Evolutionary conservation across 441 rosid genomes (phyloP).

Genomic region (Gossypium aridum): DNA sequence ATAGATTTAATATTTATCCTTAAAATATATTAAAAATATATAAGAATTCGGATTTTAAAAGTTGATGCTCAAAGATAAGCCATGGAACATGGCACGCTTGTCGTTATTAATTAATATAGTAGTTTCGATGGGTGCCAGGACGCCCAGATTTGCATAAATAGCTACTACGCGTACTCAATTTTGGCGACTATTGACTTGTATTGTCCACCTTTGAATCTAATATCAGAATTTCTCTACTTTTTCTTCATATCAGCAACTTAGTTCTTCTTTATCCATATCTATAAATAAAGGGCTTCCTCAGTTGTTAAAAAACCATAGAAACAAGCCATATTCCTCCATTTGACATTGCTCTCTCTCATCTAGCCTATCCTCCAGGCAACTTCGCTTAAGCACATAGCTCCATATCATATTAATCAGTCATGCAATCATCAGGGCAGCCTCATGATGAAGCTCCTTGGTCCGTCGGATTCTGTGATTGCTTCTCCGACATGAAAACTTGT

Average conservation of each 20-base stretch:
- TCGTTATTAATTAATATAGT: not conserved
- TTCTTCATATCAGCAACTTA: not conserved
- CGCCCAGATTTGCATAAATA: not conserved
- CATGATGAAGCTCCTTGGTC: conserved; percentile 25
- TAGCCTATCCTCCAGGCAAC: not conserved
- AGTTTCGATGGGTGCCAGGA: not conserved
- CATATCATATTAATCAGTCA: not conserved
- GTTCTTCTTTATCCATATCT: not conserved
- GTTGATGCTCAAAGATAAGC: no score
- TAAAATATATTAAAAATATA: no score
- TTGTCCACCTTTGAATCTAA: not conserved
- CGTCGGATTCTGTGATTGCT: conserved; percentile 34
- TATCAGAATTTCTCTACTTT: no score
- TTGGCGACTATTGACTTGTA: not conserved
- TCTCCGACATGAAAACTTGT: conserved; percentile 25
- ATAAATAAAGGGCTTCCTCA: not conserved
- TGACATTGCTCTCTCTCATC: not conserved
- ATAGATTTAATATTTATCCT: no score
- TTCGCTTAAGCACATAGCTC: not conserved
- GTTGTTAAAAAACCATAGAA: not conserved
- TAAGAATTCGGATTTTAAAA: no score
- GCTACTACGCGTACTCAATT: not conserved
- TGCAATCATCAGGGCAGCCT: not conserved
- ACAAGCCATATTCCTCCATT: not conserved
- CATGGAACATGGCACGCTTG: not conserved